phyloP scores from a whole-genome alignment of 2,329 filamentous ascomycete species.

The Fusarium sp. region DNA sequence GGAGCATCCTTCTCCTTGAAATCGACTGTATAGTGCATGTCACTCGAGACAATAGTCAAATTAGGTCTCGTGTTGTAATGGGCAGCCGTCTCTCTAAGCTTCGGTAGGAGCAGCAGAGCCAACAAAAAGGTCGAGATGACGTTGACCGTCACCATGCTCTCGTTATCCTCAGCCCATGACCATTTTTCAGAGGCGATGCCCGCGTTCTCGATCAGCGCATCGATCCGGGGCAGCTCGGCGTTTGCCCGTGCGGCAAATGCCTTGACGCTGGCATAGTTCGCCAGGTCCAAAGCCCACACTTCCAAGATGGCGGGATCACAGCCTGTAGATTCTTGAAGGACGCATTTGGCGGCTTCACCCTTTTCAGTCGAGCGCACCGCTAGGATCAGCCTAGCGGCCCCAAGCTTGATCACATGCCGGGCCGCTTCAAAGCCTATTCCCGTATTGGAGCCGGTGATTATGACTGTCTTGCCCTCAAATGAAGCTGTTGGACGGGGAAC shows the following conservation, averaged over 20 bases:
- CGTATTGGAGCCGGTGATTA: no score
- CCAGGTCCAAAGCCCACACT: no score
- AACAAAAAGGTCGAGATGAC: slow-evolving; percentile 68
- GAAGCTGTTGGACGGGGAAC: no score
- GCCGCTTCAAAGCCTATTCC: not conserved
- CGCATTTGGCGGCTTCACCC: no score
- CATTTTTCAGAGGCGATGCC: slow-evolving; percentile 33
- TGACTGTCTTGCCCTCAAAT: no score
- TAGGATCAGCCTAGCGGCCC: not conserved
- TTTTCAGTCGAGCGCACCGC: not conserved
- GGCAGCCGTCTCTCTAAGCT: slow-evolving; percentile 59
- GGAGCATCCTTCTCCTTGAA: slow-evolving; percentile 49
- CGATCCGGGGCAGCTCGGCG: slow-evolving; percentile 58
- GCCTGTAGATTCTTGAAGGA: no score
- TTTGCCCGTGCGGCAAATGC: slow-evolving; percentile 59
- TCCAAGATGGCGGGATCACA: no score
- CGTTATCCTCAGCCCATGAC: slow-evolving; percentile 61
- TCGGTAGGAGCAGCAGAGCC: slow-evolving; percentile 65
- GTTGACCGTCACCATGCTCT: slow-evolving; percentile 67
- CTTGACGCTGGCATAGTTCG: slow-evolving; percentile 60
- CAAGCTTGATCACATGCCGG: not conserved
- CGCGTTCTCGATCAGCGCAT: slow-evolving; percentile 61
- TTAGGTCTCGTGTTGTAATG: slow-evolving; percentile 41
- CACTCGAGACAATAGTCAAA: slow-evolving; percentile 50
- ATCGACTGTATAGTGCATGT: slow-evolving; percentile 44